Conservation (phyloP, 768 basidiomycete species). For the Cytidiella melzeri region DNA sequence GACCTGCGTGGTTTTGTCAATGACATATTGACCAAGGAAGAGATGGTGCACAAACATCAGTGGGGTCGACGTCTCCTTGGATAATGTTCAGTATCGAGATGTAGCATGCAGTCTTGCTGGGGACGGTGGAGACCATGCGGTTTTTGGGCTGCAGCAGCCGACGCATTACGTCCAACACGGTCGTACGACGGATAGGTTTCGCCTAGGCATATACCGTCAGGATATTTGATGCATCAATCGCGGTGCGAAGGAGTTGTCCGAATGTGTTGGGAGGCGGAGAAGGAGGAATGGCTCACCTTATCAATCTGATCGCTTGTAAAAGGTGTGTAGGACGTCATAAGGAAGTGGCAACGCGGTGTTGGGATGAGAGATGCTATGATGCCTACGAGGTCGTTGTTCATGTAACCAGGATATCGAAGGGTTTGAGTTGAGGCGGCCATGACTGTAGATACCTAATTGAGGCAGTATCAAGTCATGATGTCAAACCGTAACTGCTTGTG, state of each 20-base stretch:
- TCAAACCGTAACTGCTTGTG: not conserved
- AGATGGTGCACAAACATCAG: constrained; percentile 56
- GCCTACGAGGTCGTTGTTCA: constrained; percentile 98
- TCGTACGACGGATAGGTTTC: constrained; percentile 92
- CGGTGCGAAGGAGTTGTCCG: not conserved
- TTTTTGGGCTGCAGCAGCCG: constrained; percentile 97
- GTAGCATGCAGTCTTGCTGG: constrained; percentile 89
- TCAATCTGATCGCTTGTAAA: constrained; percentile 97
- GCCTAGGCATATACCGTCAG: constrained; percentile 68
- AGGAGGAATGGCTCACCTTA: constrained; percentile 46
- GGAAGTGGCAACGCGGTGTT: constrained; percentile 94
- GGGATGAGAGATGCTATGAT: constrained; percentile 96
- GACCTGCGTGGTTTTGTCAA: constrained; percentile 44
- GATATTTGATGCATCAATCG: too few relatives aligned
- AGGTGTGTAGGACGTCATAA: constrained; percentile 98
- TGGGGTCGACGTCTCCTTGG: constrained; percentile 97
- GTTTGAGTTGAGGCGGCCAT: constrained; percentile 98
- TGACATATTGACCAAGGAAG: constrained; percentile 1
- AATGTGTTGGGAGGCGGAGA: not conserved
- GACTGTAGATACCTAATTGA: constrained; percentile 80
- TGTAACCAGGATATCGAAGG: constrained; percentile 94
- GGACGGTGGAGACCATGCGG: constrained; percentile 93
- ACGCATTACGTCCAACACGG: constrained; percentile 98
- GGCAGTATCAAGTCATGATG: not conserved
- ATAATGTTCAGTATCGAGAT: constrained; percentile 98